Conservation (phyloP, 192 early-diverging fungal species). For the Coemansia sp. region DNA sequence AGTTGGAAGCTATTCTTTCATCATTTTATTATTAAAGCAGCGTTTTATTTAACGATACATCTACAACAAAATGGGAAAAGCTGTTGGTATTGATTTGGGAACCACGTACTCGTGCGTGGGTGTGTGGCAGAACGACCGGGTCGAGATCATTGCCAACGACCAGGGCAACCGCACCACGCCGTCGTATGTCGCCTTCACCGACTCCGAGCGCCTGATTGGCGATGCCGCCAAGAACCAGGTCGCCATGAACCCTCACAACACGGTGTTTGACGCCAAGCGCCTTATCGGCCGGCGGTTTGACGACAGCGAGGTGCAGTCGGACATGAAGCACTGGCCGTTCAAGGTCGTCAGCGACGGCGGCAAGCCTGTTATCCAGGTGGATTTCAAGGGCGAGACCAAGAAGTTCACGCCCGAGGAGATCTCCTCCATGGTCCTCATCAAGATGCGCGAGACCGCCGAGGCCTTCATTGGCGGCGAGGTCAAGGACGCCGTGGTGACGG, state of each 20-base stretch:
- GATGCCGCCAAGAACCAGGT: constrained; percentile 99
- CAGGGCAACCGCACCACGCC: constrained; percentile 99
- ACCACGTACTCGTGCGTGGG: constrained; percentile 62
- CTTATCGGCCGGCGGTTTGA: constrained; percentile 93
- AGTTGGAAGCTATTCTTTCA: constrained; percentile 6
- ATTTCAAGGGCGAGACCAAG: constrained; percentile 97
- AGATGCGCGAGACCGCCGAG: constrained; percentile 99
- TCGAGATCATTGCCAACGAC: constrained; percentile 98
- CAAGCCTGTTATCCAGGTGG: constrained; percentile 90
- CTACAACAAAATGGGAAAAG: constrained; percentile 45
- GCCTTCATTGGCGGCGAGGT: constrained; percentile 79
- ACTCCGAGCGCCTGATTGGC: constrained; percentile 97
- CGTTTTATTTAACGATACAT: constrained; percentile 5
- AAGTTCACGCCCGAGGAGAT: constrained; percentile 94
- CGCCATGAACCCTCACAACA: constrained; percentile 98
- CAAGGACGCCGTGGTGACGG: constrained; percentile 93
- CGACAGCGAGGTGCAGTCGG: constrained; percentile 92
- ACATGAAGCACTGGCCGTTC: constrained; percentile 99
- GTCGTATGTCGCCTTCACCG: constrained; percentile 95
- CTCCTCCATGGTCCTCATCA: constrained; percentile 94
- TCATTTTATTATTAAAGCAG: constrained; percentile 6
- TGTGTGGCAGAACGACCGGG: constrained; percentile 74
- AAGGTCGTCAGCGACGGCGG: constrained; percentile 83
- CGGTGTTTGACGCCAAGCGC: constrained; percentile 98
- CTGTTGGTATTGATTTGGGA: constrained; percentile 64